Conservation (phyloP, 345 rosid genomes). For the Rhizophora apiculata region DNA sequence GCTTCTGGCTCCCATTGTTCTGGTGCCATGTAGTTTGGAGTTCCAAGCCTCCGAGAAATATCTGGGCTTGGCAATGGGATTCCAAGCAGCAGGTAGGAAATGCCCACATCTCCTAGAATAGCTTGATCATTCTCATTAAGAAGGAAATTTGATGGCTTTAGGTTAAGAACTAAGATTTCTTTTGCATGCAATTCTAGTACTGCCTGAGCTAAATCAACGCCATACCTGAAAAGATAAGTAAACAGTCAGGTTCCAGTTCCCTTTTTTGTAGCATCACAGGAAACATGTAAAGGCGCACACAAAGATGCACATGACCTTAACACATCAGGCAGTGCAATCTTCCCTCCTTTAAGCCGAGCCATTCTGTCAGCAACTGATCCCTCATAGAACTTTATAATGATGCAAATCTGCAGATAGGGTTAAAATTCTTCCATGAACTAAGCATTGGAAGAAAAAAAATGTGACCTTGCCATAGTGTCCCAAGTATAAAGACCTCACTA, state of each 20-base stretch:
- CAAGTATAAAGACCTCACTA: constrained; percentile 13
- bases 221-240: constrained; percentile 53
- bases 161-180: constrained; percentile 70
- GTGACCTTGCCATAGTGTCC: not conserved
- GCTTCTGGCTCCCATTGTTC: constrained; percentile 93
- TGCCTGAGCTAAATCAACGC: constrained; percentile 64
- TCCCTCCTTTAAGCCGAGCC: constrained; percentile 81
- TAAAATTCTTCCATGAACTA: constrained; percentile 10
- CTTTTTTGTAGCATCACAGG: not conserved
- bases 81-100: constrained; percentile 70
- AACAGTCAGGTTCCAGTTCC: constrained; percentile 4
- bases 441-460: not conserved
- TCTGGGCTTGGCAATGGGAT: constrained; percentile 63
- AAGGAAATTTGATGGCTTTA: constrained; percentile 77
- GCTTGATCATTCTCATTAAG: constrained; percentile 63
- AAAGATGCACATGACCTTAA: constrained; percentile 47
- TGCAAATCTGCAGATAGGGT: constrained; percentile 46
- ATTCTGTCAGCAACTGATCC: constrained; percentile 85
- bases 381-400: constrained; percentile 84
- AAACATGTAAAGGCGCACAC: not conserved
- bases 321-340: constrained; percentile 54
- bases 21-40: constrained; percentile 97
- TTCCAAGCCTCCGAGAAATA: constrained; percentile 67
- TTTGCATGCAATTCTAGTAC: constrained; percentile 61
- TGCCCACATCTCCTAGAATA: constrained; percentile 73